Base-by-base conservation (phyloP, 2,329 filamentous ascomycete genomes). In the Tolypocladium paradoxum region DNA sequence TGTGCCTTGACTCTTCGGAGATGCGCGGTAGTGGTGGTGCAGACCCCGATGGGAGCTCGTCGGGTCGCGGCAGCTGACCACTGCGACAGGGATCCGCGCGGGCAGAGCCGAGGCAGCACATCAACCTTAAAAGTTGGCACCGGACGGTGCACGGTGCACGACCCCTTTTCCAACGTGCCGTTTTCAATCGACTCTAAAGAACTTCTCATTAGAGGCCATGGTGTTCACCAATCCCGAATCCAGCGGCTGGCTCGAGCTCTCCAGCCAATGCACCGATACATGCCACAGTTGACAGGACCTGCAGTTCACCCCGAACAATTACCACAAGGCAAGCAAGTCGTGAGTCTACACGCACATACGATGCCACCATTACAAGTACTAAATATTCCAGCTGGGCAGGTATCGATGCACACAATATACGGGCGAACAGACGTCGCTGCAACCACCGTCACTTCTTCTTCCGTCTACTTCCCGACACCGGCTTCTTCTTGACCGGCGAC, bases 401-500 rank as follows among this genome's bases (percentile, higher is more conserved):
- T 50, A 38, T 27, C 20, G 27, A 52, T 40, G 38, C 29, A 47
- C 43, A n/a, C 43, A 46, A 46, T 31, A 31, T 16, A 45, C 36
- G 38, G 48, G 36, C 49, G 34, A 56, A 31, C 46, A 29, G 34
- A 48, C 49, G 43, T 48, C 40, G 40, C 45, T 24, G 49, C 54
- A 49, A 18, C 18, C 51, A 37, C 50, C 54, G 50, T 63, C 57
- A 65, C 60, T 65, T 68, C 59, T 65, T 73, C 62, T 67, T 68
- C 58, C 70, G 62, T 57, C 62, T 65, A 51, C 61, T 61, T 16
- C 60, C 61, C 24, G 59, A 62, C 31, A 64, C 63, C 6, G 65
- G 58, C 53, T 73, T 76, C 57, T 69, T 66, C 61, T 75, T 75
- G n/a, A 63, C 57, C 20, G 71, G 65, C 40, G 72, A 68, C 54